These are phyloP conservation scores for Zymoseptoria tritici DNA, from an alignment of 2,329 filamentous ascomycete genomes.

Conservation along the genomic window DNA sequence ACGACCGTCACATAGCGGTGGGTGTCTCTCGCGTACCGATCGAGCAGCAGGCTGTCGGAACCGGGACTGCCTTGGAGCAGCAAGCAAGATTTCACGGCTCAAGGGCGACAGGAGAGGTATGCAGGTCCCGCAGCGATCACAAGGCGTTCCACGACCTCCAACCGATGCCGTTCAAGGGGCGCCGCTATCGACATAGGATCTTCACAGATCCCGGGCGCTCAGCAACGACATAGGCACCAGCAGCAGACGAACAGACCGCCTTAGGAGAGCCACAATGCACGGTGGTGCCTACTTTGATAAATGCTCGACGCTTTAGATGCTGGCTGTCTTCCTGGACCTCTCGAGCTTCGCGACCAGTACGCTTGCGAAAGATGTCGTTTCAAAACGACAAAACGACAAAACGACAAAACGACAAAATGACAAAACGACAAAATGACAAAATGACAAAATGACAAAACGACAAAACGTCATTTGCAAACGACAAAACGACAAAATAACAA, in stretches of 20 bases:
- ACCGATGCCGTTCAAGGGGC: conserved; percentile 14
- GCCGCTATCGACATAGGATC: conserved; percentile 20
- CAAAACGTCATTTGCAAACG: too few relatives aligned
- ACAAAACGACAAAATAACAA: too few relatives aligned
- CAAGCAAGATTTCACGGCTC: background rate
- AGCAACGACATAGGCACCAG: conserved; percentile 19
- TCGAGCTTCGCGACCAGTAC: too few relatives aligned
- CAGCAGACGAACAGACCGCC: conserved; percentile 7
- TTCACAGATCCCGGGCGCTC: conserved; percentile 21
- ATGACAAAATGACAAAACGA: too few relatives aligned
- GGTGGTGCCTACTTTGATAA: conserved; percentile 11
- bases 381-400: too few relatives aligned
- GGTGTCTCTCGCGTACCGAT: background rate
- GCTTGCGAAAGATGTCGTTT: too few relatives aligned
- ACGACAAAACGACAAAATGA: too few relatives aligned
- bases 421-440: too few relatives aligned
- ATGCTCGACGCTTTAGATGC: too few relatives aligned
- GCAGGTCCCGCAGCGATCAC: conserved; percentile 20
- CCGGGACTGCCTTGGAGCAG: background rate
- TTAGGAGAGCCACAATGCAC: conserved; percentile 15
- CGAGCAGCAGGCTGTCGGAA: background rate
- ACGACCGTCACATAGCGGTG: background rate
- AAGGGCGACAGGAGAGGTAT: background rate
- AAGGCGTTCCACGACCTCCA: conserved; percentile 14
- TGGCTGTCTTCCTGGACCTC: too few relatives aligned